These are phyloP conservation scores for Epicoccum sorghinum DNA, from an alignment of 2,329 filamentous ascomycete species.

Conservation along the genomic window DNA sequence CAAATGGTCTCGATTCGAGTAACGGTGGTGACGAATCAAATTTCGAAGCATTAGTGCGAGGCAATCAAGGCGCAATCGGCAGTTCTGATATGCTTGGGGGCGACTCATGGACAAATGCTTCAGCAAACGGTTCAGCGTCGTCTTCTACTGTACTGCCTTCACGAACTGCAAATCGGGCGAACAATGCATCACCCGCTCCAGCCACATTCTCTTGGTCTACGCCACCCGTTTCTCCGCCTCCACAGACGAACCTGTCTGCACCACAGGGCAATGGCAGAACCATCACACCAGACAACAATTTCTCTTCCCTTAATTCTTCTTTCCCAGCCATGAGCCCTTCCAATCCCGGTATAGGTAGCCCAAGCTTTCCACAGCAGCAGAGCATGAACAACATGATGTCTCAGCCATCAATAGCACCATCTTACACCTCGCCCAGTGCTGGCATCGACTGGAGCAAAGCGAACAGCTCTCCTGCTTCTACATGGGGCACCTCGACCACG, in stretches of 20 bases:
- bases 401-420: conserved; percentile 31
- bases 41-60: conserved; percentile 90
- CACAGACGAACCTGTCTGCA: conserved; percentile 29
- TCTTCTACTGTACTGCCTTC: conserved; percentile 35
- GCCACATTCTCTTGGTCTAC: conserved; percentile 56
- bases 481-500: conserved; percentile 32
- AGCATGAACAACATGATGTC: conserved; percentile 41
- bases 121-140: conserved; percentile 39
- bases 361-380: conserved; percentile 46
- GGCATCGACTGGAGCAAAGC: conserved; percentile 43
- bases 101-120: conserved; percentile 50
- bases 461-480: conserved; percentile 23
- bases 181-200: conserved; percentile 42
- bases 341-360: conserved; percentile 43
- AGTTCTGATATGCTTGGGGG: conserved; percentile 51
- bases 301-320: conserved; percentile 48
- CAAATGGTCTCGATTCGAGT: conserved; percentile 64
- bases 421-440: conserved; percentile 29
- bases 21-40: conserved; percentile 70
- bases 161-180: conserved; percentile 35
- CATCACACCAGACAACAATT: conserved; percentile 59
- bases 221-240: conserved; percentile 45
- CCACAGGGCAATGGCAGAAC: conserved; percentile 49
- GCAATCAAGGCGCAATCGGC: conserved; percentile 50
- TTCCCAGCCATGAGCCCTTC: conserved; percentile 44